phyloP scores from a whole-genome alignment of 768 basidiomycete species.

The Lactifluus subvellereus region DNA sequence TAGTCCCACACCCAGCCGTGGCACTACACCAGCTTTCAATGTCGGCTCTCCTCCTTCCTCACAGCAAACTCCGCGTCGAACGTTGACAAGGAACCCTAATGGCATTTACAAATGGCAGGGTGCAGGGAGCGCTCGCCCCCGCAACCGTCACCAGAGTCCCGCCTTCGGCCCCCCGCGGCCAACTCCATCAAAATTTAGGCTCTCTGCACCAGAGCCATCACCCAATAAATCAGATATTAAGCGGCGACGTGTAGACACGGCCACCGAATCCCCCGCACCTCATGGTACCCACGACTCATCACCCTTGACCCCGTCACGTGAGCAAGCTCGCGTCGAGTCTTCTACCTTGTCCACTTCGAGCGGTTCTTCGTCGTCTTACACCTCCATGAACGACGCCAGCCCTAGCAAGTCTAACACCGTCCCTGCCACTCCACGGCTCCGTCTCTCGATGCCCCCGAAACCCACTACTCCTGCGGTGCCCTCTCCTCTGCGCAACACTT shows the following conservation, averaged over 20 bases:
- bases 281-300: constrained; percentile 28
- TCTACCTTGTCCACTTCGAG: constrained; percentile 13
- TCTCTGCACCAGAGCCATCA: constrained; percentile 35
- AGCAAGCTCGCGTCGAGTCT: constrained; percentile 3
- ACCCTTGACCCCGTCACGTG: constrained; percentile 19
- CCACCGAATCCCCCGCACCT: constrained; percentile 34
- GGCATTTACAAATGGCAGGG: constrained; percentile 70
- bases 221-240: constrained; percentile 47
- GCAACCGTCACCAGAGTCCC: constrained; percentile 69
- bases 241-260: constrained; percentile 53
- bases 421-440: constrained; percentile 25
- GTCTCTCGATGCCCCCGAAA: constrained; percentile 34
- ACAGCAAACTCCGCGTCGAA: constrained; percentile 42
- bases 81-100: constrained; percentile 65
- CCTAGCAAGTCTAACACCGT: constrained; percentile 15
- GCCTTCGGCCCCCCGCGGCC: constrained; percentile 55
- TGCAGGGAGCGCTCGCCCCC: constrained; percentile 62
- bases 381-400: constrained; percentile 21
- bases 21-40: constrained; percentile 32
- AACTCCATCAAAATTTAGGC: constrained; percentile 40
- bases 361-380: constrained; percentile 12
- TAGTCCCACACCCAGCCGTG: constrained; percentile 38
- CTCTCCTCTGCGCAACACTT: constrained; percentile 71
- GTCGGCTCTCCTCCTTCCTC: constrained; percentile 26
- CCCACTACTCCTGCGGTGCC: constrained; percentile 60